Evolutionary conservation across 495 filamentous ascomycete species (phyloP).

Genomic region (Neurospora sp.): DNA sequence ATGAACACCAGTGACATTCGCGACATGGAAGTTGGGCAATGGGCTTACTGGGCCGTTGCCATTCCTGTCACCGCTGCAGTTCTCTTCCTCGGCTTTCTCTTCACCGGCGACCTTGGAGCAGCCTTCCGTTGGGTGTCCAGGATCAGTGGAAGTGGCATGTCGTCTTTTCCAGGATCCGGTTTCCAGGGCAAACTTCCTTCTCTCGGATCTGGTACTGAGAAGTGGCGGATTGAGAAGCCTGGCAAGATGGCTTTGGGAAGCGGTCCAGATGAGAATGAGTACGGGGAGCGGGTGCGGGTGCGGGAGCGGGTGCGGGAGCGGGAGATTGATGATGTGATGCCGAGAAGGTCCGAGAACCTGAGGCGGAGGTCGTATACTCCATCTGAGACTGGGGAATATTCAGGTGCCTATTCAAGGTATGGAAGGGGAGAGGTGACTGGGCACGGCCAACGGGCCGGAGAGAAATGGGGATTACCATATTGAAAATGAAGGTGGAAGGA

Average conservation of each 20-base stretch:
- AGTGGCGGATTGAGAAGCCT: neutral
- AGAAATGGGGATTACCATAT: neutral
- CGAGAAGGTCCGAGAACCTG: neutral
- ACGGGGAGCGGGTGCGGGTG: neutral
- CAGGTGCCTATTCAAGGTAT: neutral
- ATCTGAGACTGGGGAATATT: neutral
- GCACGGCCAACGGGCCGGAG: neutral
- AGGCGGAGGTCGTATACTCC: neutral
- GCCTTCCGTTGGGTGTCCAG: neutral
- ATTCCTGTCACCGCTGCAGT: conserved; percentile 35
- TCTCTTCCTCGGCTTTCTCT: conserved; percentile 24
- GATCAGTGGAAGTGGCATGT: neutral
- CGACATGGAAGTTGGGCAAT: conserved; percentile 36
- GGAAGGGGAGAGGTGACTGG: neutral
- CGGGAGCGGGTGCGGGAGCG: neutral
- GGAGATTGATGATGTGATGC: neutral
- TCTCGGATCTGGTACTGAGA: neutral
- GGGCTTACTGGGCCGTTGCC: conserved; percentile 40
- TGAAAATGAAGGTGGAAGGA: neutral
- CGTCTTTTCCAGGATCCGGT: neutral
- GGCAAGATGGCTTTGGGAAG: neutral
- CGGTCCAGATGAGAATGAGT: neutral
- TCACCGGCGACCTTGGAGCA: conserved; percentile 17
- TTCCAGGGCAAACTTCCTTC: neutral
- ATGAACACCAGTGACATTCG: conserved; percentile 47